Base-by-base conservation (phyloP, 2,329 filamentous ascomycete genomes). In the Teratosphaeria viscida region DNA sequence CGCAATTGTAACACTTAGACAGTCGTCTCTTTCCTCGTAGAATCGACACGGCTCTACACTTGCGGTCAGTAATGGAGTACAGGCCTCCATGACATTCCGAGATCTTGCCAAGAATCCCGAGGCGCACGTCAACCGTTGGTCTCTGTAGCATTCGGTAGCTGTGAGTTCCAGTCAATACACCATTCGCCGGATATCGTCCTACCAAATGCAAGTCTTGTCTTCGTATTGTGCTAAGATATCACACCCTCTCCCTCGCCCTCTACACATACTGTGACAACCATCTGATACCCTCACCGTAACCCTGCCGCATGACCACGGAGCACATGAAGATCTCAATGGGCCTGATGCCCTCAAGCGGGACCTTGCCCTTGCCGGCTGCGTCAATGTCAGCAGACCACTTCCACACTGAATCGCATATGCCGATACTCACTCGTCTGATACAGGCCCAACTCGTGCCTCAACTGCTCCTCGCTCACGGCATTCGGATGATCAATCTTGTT, bases 401-500 rank as follows among this genome's bases (percentile, higher is more conserved):
- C 27, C 53, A 3, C 29, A 19, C 10, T 16, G 52, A 10, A n/a
- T n/a, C 14, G 16, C 2, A n/a, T 32, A 5, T 16, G 53, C 23
- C 14, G 6, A 32, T 19, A 63, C 67, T 64, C 66, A 62, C 90
- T 96, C 59, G 92, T 96, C 78, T 97, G 92, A 79, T 95, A 97
- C 71, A 99, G 78, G 64, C 94, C 94, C 61, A 99, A 82, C 75
- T 92, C 88, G 74, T 92, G 87, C 76, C 94, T 85, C 72, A 97
- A 83, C 79, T 96, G 90, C 70, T 97, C 92, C 82, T 99, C 94
- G 66, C 88, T 92, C 58, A 97, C 87, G 64, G 94, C 94, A 68
- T 95, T 89, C 58, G 92, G 92, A 80, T 97, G 92, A 76, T 99
- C 94, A 76, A 99, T 99, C 85, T 99, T 99, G 85, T 99, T 99